Percentiles rank a stretch among this genome's conserved stretches.
Evolutionary conservation across 1,284 basidiomycete species (phyloP).

Genomic region (Puccinia polysora): DNA sequence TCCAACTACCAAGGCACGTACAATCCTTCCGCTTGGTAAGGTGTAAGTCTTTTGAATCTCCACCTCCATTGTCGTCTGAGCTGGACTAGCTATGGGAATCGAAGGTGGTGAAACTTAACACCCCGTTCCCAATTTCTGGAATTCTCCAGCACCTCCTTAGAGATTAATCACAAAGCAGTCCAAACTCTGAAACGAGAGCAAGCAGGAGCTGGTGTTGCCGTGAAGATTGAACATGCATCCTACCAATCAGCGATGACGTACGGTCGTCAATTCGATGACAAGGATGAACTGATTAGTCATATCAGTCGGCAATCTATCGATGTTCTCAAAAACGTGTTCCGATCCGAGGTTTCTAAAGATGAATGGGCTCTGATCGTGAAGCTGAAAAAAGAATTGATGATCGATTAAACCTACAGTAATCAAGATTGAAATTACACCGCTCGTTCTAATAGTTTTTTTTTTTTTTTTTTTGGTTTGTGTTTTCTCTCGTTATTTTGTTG

Average conservation of each 20-base stretch:
- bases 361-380: constrained; percentile 93
- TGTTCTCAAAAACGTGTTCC: constrained; percentile 84
- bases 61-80: neutral
- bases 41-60: constrained; percentile 62
- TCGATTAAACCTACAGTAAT: constrained; percentile 51
- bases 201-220: constrained; percentile 89
- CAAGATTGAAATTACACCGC: no score
- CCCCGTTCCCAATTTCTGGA: neutral
- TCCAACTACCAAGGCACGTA: constrained; percentile 77
- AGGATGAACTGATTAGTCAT: constrained; percentile 85
- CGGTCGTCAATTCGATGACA: constrained; percentile 85
- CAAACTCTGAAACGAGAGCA: constrained; percentile 86
- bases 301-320: constrained; percentile 91
- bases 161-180: constrained; percentile 78
- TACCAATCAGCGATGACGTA: constrained; percentile 94
- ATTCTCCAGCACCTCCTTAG: constrained; percentile 71
- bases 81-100: neutral
- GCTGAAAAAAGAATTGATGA: constrained; percentile 71
- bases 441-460: neutral
- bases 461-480: neutral
- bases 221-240: constrained; percentile 96
- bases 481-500: neutral
- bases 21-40: constrained; percentile 85
- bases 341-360: constrained; percentile 79
- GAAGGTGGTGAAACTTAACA: neutral